Base-by-base conservation (phyloP, 768 basidiomycete genomes). In the Rhodotorula babjevae region DNA sequence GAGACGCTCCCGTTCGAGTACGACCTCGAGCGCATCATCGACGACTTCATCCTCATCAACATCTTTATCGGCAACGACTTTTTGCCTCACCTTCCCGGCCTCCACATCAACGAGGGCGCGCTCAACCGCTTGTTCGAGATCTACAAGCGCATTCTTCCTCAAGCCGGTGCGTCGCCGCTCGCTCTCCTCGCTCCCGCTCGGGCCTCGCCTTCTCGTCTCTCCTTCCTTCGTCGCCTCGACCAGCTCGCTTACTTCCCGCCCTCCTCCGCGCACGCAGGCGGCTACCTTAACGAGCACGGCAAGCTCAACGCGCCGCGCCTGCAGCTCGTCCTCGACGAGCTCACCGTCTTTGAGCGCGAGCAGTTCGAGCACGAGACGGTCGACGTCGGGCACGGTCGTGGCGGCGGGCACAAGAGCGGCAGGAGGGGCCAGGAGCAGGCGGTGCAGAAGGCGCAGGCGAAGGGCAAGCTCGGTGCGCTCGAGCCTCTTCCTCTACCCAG, bases 41-140 rank as follows among this genome's bases (percentile, higher is more conserved):
- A 99, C 81, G 96, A 99, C 83, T 98, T 98, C 82, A 90, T 98
- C 78, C 84, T 98, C 14, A 87, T 99, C 77, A 92, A 93, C 33
- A 92, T 98, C 40, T 99, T 99, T 77, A 89, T 98, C 63, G 96
- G 96, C 46, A 99, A 98, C 80, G 95, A 97, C 82, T 98, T 98
- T 82, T 81, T 98, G 74, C 96, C 95, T 15, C 91, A 98, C 82
- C 82, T 99, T 68, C 96, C 96, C 10, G 93, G 96, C 81, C 81
- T 99, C 40, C 96, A 98, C 80, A 98, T 99, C 80, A 93, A 98
- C 78, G 92, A 96, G 82, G 96, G 97, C 79, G 96, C 92, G 25
- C 80, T 99, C 75, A 93, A 98, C 82, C 86, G 85, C 76, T 83
- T 99, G 69, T 98, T 96, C 81, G 91, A 92, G 18, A 91, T 97